phyloP scores from a whole-genome alignment of 1,284 basidiomycete species.

The Puccinia coronata region DNA sequence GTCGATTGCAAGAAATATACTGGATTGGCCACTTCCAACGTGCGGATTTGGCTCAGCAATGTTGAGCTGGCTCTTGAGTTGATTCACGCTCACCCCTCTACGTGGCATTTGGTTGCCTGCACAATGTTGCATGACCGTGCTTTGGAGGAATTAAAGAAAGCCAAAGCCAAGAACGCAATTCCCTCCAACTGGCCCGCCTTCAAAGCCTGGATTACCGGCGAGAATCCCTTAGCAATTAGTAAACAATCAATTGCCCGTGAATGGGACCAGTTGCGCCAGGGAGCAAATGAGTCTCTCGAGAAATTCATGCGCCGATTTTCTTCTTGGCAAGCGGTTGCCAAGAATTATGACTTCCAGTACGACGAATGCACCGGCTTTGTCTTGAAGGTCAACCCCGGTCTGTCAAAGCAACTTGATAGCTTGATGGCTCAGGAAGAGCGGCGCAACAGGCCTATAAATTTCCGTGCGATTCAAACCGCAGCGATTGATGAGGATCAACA shows the following conservation, averaged over 20 bases:
- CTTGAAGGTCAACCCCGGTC: neutral
- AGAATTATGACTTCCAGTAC: slow-evolving; percentile 15
- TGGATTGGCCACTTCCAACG: neutral
- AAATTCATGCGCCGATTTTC: neutral
- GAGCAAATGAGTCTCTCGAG: neutral
- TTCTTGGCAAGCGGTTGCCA: neutral
- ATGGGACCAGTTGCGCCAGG: neutral
- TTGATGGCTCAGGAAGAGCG: neutral
- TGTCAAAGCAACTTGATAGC: neutral
- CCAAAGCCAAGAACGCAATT: neutral
- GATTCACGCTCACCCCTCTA: neutral
- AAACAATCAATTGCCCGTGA: neutral
- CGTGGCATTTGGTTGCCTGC: neutral
- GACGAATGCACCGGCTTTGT: neutral
- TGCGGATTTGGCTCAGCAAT: neutral
- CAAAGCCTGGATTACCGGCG: neutral
- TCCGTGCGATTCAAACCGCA: neutral
- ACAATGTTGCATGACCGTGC: neutral
- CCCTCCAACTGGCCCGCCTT: neutral
- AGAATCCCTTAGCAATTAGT: neutral
- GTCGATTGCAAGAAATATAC: neutral
- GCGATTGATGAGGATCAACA: neutral
- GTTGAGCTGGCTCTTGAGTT: neutral
- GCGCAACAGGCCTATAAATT: neutral
- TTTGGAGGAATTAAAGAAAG: neutral